phyloP scores from a whole-genome alignment of 2,329 filamentous ascomycete species.

The Epicoccum sorghinum region DNA sequence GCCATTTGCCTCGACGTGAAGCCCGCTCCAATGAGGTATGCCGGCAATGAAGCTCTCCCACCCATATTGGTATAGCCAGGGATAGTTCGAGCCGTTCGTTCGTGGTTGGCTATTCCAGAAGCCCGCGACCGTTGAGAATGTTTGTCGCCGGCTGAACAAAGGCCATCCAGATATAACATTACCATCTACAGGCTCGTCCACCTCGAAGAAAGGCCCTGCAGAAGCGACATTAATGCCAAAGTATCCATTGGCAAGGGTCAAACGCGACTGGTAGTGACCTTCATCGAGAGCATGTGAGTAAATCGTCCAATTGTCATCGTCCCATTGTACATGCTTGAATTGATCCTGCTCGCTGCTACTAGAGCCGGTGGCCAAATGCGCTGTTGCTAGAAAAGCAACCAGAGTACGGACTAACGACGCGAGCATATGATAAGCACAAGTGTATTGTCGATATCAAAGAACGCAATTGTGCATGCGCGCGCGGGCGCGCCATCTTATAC shows the following conservation, averaged over 20 bases:
- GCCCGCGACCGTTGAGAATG: slow-evolving; percentile 70
- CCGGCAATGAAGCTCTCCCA: slow-evolving; percentile 74
- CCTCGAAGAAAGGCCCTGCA: slow-evolving; percentile 67
- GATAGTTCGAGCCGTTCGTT: slow-evolving; percentile 67
- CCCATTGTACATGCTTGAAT: slow-evolving; percentile 60
- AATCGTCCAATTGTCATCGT: slow-evolving; percentile 63
- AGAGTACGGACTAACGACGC: slow-evolving; percentile 7
- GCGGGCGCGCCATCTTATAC: slow-evolving; percentile 6
- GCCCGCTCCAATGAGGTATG: slow-evolving; percentile 70
- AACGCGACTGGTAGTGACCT: slow-evolving; percentile 66
- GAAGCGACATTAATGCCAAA: slow-evolving; percentile 68
- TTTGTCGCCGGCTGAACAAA: slow-evolving; percentile 66
- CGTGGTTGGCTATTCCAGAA: slow-evolving; percentile 68
- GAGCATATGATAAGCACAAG: slow-evolving; percentile 9
- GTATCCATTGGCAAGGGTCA: slow-evolving; percentile 63
- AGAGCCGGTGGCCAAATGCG: slow-evolving; percentile 12
- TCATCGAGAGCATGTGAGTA: slow-evolving; percentile 60
- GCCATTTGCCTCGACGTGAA: slow-evolving; percentile 62
- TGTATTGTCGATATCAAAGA: not conserved
- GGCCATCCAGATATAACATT: slow-evolving; percentile 71
- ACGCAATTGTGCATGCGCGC: not conserved
- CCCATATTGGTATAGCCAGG: slow-evolving; percentile 72
- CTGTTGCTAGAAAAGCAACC: slow-evolving; percentile 20
- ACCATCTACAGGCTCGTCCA: slow-evolving; percentile 57
- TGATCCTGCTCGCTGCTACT: slow-evolving; percentile 30